These are phyloP conservation scores for Lupinus albus DNA, from an alignment of 306 rosid genomes.

Conservation along the genomic window DNA sequence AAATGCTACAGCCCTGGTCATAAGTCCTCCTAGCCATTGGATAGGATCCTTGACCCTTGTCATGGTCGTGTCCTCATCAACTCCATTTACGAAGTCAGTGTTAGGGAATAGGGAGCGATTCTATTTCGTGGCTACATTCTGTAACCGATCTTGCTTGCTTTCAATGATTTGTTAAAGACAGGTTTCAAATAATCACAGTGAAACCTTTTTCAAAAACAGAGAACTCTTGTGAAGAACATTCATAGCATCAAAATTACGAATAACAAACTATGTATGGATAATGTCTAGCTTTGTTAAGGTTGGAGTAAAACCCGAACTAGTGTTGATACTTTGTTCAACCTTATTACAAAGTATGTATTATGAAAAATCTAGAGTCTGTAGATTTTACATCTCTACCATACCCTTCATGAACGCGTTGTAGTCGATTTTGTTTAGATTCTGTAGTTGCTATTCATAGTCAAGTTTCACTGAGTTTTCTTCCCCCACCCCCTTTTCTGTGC, in stretches of 20 bases:
- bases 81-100: not conserved
- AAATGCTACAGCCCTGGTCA: too few relatives aligned
- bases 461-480: not conserved
- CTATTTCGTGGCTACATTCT: not conserved
- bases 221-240: not conserved
- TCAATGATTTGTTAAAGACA: not conserved
- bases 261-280: not conserved
- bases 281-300: slow-evolving; percentile 1
- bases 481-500: not conserved
- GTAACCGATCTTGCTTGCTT: not conserved
- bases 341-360: not conserved
- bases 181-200: not conserved
- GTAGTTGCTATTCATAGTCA: not conserved
- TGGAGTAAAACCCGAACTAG: not conserved
- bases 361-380: not conserved
- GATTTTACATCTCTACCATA: not conserved
- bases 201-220: not conserved
- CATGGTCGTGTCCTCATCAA: too few relatives aligned
- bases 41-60: too few relatives aligned
- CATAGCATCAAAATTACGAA: not conserved
- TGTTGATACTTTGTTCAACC: not conserved
- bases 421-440: slow-evolving; percentile 3
- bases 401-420: slow-evolving; percentile 1
- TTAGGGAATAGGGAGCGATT: not conserved
- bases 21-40: too few relatives aligned